phyloP scores from a whole-genome alignment of 2,329 filamentous ascomycete species.

The Sarocladiaceae sp. region DNA sequence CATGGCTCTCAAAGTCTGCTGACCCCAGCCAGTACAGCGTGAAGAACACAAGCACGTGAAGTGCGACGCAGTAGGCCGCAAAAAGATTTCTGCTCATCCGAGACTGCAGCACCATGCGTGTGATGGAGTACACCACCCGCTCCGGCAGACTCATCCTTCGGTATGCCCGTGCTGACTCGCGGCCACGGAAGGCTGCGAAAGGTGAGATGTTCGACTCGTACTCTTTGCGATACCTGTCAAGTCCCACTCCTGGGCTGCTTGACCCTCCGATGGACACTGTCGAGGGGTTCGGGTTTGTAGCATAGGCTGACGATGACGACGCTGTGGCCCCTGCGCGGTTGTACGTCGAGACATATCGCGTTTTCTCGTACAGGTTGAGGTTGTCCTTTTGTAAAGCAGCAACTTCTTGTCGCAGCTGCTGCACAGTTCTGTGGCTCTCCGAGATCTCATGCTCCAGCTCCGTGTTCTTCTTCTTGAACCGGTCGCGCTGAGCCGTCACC shows the following conservation, averaged over 20 bases:
- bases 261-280: conserved; percentile 59
- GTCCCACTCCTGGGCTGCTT: conserved; percentile 57
- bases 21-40: conserved; percentile 82
- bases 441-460: conserved; percentile 89
- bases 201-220: conserved; percentile 96
- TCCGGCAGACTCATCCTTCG: conserved; percentile 92
- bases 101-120: conserved; percentile 84
- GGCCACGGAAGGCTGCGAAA: conserved; percentile 91
- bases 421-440: conserved; percentile 75
- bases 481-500: conserved; percentile 95
- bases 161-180: conserved; percentile 86
- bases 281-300: conserved; percentile 70
- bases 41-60: conserved; percentile 84
- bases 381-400: conserved; percentile 94
- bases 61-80: conserved; percentile 81
- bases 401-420: conserved; percentile 84
- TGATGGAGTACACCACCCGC: conserved; percentile 83
- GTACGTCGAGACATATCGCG: conserved; percentile 91
- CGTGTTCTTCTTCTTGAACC: conserved; percentile 93
- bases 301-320: conserved; percentile 62
- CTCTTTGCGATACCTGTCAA: conserved; percentile 83
- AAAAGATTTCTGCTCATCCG: conserved; percentile 90
- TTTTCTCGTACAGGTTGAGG: conserved; percentile 94
- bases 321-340: conserved; percentile 63
- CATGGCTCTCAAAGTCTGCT: conserved; percentile 59